Percentiles rank a stretch among this genome's conserved stretches.
These are phyloP conservation scores for Fusarium setosum DNA, from an alignment of 2,329 filamentous ascomycete species.

Conservation along the genomic window DNA sequence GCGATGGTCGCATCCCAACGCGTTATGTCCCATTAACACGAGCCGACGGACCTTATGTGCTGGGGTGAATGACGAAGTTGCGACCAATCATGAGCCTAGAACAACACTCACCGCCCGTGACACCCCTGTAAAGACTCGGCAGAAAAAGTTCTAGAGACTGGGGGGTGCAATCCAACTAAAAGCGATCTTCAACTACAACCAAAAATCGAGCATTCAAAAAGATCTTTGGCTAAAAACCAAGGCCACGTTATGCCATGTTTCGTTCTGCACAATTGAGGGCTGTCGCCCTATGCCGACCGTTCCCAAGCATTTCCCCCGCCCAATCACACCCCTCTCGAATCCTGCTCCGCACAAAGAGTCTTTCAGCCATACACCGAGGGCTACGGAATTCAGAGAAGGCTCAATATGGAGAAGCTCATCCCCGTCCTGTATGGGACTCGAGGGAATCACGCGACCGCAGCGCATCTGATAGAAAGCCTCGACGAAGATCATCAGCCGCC, in stretches of 20 bases:
- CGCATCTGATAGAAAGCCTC: neutral
- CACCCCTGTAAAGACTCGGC: conserved; percentile 30
- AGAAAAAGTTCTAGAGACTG: conserved; percentile 41
- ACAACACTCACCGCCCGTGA: conserved; percentile 35
- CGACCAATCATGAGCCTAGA: conserved; percentile 15
- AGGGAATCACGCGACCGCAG: conserved; percentile 1
- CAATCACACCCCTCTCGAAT: conserved; percentile 25
- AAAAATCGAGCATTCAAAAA: conserved; percentile 1
- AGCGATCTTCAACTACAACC: neutral
- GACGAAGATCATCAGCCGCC: neutral
- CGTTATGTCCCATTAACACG: conserved; percentile 34
- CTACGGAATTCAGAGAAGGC: conserved; percentile 62
- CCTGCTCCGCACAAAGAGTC: conserved; percentile 46
- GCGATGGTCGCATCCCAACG: conserved; percentile 34
- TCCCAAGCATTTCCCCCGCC: conserved; percentile 13
- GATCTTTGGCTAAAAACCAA: conserved; percentile 1
- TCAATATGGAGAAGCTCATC: conserved; percentile 39
- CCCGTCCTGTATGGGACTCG: conserved; percentile 11
- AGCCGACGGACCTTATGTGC: conserved; percentile 2
- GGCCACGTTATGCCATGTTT: conserved; percentile 44
- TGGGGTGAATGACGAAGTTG: conserved; percentile 15
- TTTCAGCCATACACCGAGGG: conserved; percentile 77
- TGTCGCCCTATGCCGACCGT: conserved; percentile 32
- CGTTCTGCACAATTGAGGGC: conserved; percentile 35
- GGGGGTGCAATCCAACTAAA: conserved; percentile 22